Evolutionary conservation across 257 asterid species (phyloP).

Genomic region (Solanum etuberosum): DNA sequence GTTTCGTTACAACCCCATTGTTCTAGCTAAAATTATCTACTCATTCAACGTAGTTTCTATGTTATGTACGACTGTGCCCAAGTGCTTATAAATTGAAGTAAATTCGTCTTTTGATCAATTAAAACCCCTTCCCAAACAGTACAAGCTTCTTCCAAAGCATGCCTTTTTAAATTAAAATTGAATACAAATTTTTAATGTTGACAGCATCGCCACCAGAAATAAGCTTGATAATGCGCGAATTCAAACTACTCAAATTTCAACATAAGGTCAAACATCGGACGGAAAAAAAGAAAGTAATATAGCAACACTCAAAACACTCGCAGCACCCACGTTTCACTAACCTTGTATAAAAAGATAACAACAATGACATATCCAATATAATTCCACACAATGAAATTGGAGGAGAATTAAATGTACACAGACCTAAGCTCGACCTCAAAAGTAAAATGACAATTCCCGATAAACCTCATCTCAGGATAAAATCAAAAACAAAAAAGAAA

Average conservation of each 20-base stretch:
- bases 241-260: background rate
- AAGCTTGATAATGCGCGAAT: background rate
- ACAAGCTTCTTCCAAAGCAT: background rate
- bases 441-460: background rate
- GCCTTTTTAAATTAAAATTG: background rate
- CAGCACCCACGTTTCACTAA: background rate
- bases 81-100: background rate
- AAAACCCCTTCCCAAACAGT: background rate
- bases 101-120: background rate
- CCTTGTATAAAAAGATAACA: too few relatives aligned
- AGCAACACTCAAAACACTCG: too few relatives aligned
- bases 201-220: background rate
- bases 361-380: background rate
- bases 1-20: background rate
- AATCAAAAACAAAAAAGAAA: too few relatives aligned
- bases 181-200: background rate
- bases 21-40: background rate
- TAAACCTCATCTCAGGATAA: background rate
- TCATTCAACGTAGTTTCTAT: background rate
- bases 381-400: too few relatives aligned
- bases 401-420: background rate
- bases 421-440: background rate
- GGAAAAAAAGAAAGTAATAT: too few relatives aligned
- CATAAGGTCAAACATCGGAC: background rate
- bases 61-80: background rate